These are phyloP conservation scores for Starmera stellimalicola DNA, from an alignment of 1,139 yeast genomes.

Conservation along the genomic window DNA sequence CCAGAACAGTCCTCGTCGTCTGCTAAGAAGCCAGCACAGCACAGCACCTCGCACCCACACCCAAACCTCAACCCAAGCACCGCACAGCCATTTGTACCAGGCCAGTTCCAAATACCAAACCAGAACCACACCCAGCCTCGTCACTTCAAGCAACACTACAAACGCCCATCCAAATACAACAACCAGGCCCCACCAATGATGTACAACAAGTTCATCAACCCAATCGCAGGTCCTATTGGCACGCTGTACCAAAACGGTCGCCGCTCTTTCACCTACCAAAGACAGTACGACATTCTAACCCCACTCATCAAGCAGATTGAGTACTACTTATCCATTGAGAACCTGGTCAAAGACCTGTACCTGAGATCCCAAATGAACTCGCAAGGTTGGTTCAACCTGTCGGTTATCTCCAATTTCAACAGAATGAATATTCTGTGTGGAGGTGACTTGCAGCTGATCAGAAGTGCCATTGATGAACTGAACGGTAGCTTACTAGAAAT, in stretches of 20 bases:
- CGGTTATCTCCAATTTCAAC: conserved; percentile 59
- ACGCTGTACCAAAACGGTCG: conserved; percentile 17
- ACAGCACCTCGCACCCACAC: conserved; percentile 9
- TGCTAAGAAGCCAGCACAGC: conserved; percentile 3
- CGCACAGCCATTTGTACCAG: too few relatives aligned
- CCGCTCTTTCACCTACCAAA: conserved; percentile 10
- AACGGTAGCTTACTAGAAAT: conserved; percentile 25
- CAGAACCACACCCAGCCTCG: conserved; percentile 6
- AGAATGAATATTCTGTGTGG: conserved; percentile 54
- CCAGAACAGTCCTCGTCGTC: not conserved
- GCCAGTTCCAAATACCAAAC: conserved; percentile 4
- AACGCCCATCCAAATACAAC: conserved; percentile 16
- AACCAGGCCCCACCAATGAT: conserved; percentile 11
- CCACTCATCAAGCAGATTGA: conserved; percentile 52
- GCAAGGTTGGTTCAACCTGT: conserved; percentile 62
- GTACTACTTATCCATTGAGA: conserved; percentile 83
- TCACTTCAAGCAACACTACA: conserved; percentile 11
- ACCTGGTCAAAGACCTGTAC: conserved; percentile 71
- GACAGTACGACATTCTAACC: conserved; percentile 12
- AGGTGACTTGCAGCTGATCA: conserved; percentile 37
- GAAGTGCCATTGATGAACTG: conserved; percentile 39
- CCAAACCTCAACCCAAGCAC: too few relatives aligned
- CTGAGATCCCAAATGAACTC: conserved; percentile 73
- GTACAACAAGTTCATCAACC: conserved; percentile 11
- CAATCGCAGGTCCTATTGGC: not conserved